phyloP scores from a whole-genome alignment of 2,329 filamentous ascomycete species.

The Aureobasidium namibiae region DNA sequence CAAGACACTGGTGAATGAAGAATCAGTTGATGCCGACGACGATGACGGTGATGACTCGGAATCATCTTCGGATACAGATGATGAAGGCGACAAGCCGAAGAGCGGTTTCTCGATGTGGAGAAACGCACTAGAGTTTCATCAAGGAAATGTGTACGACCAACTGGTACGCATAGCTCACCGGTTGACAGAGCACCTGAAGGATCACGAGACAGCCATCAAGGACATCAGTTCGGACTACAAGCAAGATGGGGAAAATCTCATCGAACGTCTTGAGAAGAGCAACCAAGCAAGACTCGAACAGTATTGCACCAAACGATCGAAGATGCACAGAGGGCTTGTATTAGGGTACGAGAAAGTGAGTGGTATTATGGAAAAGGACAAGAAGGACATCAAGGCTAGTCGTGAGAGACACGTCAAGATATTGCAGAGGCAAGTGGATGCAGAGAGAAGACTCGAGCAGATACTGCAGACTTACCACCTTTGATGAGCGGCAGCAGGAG shows the following conservation, averaged over 20 bases:
- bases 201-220: constrained; percentile 37
- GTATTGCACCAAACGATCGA: constrained; percentile 19
- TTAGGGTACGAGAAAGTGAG: neutral
- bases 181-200: constrained; percentile 38
- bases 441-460: neutral
- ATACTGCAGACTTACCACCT: neutral
- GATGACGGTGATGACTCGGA: neutral
- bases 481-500: neutral
- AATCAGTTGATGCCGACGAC: neutral
- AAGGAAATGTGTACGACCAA: constrained; percentile 30
- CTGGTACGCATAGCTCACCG: constrained; percentile 34
- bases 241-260: constrained; percentile 34
- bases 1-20: constrained; percentile 21
- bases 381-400: neutral
- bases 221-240: constrained; percentile 38
- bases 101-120: constrained; percentile 32
- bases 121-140: constrained; percentile 30
- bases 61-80: constrained; percentile 17
- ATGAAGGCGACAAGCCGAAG: constrained; percentile 17
- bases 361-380: neutral
- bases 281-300: constrained; percentile 32
- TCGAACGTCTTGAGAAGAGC: constrained; percentile 34
- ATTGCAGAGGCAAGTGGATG: neutral
- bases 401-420: neutral
- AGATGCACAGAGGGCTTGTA: constrained; percentile 18